phyloP scores from a whole-genome alignment of 2,329 filamentous ascomycete species.

The Colletotrichum simmondsii region DNA sequence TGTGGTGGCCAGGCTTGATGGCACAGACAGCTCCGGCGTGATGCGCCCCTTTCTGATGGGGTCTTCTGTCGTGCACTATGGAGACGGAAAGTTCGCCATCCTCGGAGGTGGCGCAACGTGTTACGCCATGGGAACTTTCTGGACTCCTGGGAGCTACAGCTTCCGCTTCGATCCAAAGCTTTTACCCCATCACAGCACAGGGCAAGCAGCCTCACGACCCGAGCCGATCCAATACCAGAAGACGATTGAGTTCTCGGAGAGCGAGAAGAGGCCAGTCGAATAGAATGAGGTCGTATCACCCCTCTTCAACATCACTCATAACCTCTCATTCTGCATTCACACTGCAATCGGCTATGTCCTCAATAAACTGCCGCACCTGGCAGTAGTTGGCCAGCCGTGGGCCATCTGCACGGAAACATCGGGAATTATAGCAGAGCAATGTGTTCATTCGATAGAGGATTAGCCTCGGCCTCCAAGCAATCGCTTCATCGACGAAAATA shows the following conservation, averaged over 20 bases:
- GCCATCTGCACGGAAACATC: background rate
- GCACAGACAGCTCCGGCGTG: background rate
- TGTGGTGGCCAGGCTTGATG: conserved; percentile 55
- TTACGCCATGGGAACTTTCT: conserved; percentile 90
- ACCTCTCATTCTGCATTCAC: conserved; percentile 88
- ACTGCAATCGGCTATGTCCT: conserved; percentile 69
- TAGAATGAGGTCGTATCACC: conserved; percentile 69
- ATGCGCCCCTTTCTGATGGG: conserved; percentile 77
- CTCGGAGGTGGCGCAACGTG: conserved; percentile 87
- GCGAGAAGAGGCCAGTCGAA: conserved; percentile 32
- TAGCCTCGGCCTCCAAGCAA: no score
- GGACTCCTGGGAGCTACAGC: conserved; percentile 73
- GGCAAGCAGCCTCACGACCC: background rate
- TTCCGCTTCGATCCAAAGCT: conserved; percentile 41
- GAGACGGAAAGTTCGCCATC: conserved; percentile 65
- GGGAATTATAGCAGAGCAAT: background rate
- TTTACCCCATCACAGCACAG: background rate
- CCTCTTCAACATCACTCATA: conserved; percentile 81
- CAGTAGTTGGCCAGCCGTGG: no score
- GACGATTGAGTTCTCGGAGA: conserved; percentile 27
- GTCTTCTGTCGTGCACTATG: conserved; percentile 63
- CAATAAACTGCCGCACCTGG: no score
- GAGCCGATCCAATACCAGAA: conserved; percentile 1
- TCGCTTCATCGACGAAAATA: background rate
- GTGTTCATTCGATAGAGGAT: background rate